A percentile compares a stretch with the other conserved stretches of the same genome.
phyloP scores from a whole-genome alignment of 306 rosid species.

The Leucaena leucocephala region DNA sequence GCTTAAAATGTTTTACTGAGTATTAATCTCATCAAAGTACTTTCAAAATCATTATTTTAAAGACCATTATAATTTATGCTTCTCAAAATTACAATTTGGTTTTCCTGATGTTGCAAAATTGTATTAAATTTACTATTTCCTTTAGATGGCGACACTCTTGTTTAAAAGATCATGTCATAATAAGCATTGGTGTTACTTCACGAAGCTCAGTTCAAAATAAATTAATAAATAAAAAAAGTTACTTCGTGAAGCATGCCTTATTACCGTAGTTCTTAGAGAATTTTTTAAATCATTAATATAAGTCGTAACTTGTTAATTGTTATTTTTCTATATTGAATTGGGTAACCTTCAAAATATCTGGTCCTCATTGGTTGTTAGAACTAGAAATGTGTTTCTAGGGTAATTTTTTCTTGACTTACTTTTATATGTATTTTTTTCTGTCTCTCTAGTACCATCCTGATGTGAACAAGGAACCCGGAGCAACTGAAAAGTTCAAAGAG shows the following conservation, averaged over 20 bases:
- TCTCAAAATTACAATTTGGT: background rate
- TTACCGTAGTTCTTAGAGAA: background rate
- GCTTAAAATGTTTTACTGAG: no score
- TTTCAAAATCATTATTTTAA: no score
- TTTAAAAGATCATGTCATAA: background rate
- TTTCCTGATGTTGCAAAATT: background rate
- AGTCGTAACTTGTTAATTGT: background rate
- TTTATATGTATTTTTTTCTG: conserved; percentile 14
- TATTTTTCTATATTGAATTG: background rate
- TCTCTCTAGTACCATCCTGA: conserved; percentile 88
- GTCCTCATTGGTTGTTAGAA: background rate
- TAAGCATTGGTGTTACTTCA: background rate
- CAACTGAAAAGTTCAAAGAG: conserved; percentile 93
- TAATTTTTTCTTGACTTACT: conserved; percentile 35
- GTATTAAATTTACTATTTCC: background rate
- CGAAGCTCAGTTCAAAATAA: background rate
- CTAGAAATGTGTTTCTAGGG: conserved; percentile 2
- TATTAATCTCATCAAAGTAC: no score
- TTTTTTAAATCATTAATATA: background rate
- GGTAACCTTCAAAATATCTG: background rate
- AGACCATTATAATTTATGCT: no score
- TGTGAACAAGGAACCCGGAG: conserved; percentile 95
- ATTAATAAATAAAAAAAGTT: background rate
- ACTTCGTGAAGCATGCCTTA: background rate
- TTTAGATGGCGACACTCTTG: background rate